These are phyloP conservation scores for Fusarium hostae DNA, from an alignment of 2,329 filamentous ascomycete genomes.

Conservation along the genomic window DNA sequence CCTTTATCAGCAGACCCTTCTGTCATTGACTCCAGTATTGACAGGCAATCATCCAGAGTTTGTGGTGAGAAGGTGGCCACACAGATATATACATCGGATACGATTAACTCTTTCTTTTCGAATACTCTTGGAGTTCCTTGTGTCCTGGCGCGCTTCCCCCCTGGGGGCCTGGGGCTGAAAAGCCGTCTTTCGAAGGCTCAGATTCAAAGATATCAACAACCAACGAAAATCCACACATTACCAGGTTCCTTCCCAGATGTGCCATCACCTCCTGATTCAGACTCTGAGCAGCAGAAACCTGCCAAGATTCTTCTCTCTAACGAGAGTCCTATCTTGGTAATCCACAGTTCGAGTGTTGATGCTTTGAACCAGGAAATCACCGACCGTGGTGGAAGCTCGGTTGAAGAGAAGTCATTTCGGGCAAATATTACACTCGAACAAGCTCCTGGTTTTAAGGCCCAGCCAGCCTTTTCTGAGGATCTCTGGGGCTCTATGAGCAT, in stretches of 20 bases:
- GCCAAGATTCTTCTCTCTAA: constrained; percentile 83
- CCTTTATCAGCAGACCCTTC: constrained; percentile 76
- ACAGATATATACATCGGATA: constrained; percentile 73
- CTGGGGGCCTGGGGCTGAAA: constrained; percentile 67
- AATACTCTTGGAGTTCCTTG: constrained; percentile 80
- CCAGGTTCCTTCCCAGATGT: constrained; percentile 66
- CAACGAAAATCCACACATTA: constrained; percentile 46
- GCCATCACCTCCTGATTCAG: constrained; percentile 68
- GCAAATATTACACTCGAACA: constrained; percentile 81
- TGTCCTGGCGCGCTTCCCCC: constrained; percentile 83
- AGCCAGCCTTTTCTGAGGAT: constrained; percentile 81
- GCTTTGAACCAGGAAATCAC: constrained; percentile 79
- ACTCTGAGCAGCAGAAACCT: constrained; percentile 55
- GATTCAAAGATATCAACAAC: constrained; percentile 67
- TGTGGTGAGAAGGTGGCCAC: constrained; percentile 84
- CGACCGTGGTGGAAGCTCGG: constrained; percentile 68
- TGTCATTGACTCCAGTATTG: constrained; percentile 58
- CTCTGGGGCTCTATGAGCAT: constrained; percentile 77
- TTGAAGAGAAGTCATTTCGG: constrained; percentile 81
- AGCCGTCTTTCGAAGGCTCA: constrained; percentile 78
- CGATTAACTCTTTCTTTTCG: constrained; percentile 82
- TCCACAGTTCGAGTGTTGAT: constrained; percentile 83
- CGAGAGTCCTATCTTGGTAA: constrained; percentile 90
- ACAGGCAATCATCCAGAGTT: constrained; percentile 70
- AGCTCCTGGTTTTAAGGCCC: constrained; percentile 54